Conservation (phyloP, 108 stramenopile species). For the Discostella pseudostelligera region DNA sequence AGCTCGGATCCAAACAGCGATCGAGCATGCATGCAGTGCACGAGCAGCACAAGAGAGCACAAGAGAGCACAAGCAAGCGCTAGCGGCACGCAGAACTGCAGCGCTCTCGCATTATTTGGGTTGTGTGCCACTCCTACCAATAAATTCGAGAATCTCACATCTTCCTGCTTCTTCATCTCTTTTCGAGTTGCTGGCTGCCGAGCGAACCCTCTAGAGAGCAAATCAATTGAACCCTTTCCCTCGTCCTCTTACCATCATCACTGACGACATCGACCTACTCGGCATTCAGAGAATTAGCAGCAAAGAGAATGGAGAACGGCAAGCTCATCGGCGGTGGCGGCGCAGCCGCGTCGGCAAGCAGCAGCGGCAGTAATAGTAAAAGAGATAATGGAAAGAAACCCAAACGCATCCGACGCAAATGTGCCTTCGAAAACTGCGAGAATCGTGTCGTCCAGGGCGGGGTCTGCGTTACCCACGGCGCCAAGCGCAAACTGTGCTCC, state of each 20-base stretch:
- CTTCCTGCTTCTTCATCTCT: background rate
- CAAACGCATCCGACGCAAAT: conserved; percentile 37
- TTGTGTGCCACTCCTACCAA: conserved; percentile 2
- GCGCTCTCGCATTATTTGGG: background rate
- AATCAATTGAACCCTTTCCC: too few relatives aligned
- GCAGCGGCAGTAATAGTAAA: background rate
- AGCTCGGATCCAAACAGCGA: too few relatives aligned
- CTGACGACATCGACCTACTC: too few relatives aligned
- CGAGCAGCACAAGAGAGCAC: too few relatives aligned
- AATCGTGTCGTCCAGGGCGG: conserved; percentile 53
- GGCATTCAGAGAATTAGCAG: too few relatives aligned
- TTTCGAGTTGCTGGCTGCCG: background rate
- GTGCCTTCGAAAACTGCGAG: conserved; percentile 27
- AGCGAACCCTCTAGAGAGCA: background rate
- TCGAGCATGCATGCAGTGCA: too few relatives aligned
- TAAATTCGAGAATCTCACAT: too few relatives aligned
- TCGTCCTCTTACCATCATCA: too few relatives aligned
- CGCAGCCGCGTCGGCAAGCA: background rate
- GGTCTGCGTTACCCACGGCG: conserved; percentile 53
- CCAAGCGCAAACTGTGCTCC: conserved; percentile 40
- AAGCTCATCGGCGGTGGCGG: background rate
- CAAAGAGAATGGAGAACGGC: too few relatives aligned
- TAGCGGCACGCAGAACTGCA: too few relatives aligned
- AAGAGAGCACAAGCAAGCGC: too few relatives aligned
- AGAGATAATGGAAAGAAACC: conserved; percentile 23